Percentiles rank a stretch among this genome's conserved stretches.
These are phyloP conservation scores for Oryza meyeriana DNA, from an alignment of 176 grass and related monocot genomes.

Conservation along the genomic window DNA sequence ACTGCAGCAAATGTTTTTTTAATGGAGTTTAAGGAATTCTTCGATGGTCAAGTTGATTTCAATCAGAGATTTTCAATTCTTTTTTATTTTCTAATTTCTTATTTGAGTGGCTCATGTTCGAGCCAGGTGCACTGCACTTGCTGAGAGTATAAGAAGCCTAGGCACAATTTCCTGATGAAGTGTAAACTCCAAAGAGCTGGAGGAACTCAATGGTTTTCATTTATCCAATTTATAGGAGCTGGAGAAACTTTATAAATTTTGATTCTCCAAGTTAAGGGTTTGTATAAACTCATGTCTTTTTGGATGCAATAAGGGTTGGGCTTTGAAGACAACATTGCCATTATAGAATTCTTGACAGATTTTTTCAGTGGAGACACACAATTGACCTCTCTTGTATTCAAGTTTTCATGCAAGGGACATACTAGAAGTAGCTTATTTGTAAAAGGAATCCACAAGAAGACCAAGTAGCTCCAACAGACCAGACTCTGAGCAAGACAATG, in stretches of 20 bases:
- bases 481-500: neutral
- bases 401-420: neutral
- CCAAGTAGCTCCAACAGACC: neutral
- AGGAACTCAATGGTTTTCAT: neutral
- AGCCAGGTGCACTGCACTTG: neutral
- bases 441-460: conserved; percentile 5
- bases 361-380: neutral
- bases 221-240: conserved; percentile 8
- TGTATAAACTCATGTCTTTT: neutral
- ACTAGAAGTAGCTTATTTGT: conserved; percentile 10
- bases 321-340: neutral
- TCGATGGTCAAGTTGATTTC: neutral
- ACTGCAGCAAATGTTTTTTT: neutral
- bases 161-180: neutral
- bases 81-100: neutral
- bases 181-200: neutral
- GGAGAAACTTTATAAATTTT: neutral
- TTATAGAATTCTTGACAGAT: neutral
- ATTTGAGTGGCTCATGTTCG: conserved; percentile 9
- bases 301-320: neutral
- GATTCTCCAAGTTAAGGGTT: conserved; percentile 3
- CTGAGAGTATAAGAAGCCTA: neutral
- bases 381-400: neutral
- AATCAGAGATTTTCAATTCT: neutral
- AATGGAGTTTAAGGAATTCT: neutral